Conservation (phyloP, 495 filamentous ascomycete genomes). For the Darksidea phi region DNA sequence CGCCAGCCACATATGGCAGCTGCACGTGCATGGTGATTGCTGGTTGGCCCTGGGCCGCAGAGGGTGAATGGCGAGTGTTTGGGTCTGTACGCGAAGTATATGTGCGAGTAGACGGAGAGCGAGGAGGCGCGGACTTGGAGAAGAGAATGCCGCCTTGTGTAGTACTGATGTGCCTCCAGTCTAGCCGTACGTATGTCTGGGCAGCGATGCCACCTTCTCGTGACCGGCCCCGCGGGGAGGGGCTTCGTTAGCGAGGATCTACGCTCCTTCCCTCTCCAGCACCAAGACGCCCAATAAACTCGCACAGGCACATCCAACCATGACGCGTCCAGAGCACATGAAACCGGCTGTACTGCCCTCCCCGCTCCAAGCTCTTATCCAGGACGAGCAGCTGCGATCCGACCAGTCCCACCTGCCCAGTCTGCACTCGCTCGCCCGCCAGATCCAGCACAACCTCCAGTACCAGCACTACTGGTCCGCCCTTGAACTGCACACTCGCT, state of each 20-base stretch:
- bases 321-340: conserved; percentile 13
- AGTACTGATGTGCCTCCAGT: background rate
- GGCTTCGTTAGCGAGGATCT: conserved; percentile 14
- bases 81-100: too few relatives aligned
- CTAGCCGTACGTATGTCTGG: background rate
- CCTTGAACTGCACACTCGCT: conserved; percentile 61
- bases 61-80: too few relatives aligned
- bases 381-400: background rate
- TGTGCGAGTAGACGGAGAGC: too few relatives aligned
- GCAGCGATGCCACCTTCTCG: background rate
- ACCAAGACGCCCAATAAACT: background rate
- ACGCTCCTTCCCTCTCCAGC: conserved; percentile 31
- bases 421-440: conserved; percentile 55
- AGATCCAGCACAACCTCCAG: conserved; percentile 76
- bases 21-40: conserved; percentile 5
- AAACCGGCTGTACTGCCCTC: conserved; percentile 25
- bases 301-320: background rate
- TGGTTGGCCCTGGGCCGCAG: too few relatives aligned
- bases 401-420: conserved; percentile 14
- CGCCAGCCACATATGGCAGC: background rate
- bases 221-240: background rate
- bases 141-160: too few relatives aligned
- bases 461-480: conserved; percentile 85
- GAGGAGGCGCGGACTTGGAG: too few relatives aligned
- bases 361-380: conserved; percentile 26